These are phyloP conservation scores for Neurospora tetraspora DNA, from an alignment of 495 filamentous ascomycete species.

Conservation along the genomic window DNA sequence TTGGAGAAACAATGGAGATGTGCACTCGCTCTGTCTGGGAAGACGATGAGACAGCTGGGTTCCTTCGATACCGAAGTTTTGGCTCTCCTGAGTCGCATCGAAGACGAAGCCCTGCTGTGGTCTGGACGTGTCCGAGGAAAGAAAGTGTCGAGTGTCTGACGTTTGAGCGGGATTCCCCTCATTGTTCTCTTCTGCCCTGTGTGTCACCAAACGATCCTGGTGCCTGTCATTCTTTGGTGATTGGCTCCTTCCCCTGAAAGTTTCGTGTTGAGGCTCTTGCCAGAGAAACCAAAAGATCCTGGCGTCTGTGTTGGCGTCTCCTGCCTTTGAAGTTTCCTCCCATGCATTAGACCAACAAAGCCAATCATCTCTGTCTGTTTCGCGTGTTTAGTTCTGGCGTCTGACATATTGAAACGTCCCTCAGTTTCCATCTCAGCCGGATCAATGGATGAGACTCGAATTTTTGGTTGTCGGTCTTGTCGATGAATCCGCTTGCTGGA, in stretches of 20 bases:
- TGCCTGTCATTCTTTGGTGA: constrained; percentile 9
- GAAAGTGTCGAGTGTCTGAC: constrained; percentile 21
- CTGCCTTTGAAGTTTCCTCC: constrained; percentile 1
- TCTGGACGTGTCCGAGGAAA: constrained; percentile 10
- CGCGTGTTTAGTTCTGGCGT: constrained; percentile 24
- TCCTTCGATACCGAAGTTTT: background rate
- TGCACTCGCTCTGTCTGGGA: background rate
- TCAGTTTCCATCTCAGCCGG: constrained; percentile 16
- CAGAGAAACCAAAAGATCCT: constrained; percentile 1
- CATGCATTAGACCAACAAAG: background rate
- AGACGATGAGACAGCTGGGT: background rate
- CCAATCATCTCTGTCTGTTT: constrained; percentile 5
- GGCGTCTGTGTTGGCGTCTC: constrained; percentile 7
- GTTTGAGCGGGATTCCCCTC: constrained; percentile 12
- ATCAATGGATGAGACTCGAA: constrained; percentile 10
- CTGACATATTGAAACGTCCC: constrained; percentile 23
- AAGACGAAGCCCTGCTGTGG: constrained; percentile 3
- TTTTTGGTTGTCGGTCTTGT: background rate
- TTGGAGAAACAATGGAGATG: background rate
- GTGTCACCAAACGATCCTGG: constrained; percentile 28
- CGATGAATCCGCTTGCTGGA: constrained; percentile 2
- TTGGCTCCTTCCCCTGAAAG: constrained; percentile 15
- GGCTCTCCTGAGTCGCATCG: constrained; percentile 10
- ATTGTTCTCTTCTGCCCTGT: constrained; percentile 15
- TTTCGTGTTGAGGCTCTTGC: constrained; percentile 22